These are phyloP conservation scores for Ceratobasidium sp. DNA, from an alignment of 1,284 basidiomycete species.

Conservation along the genomic window DNA sequence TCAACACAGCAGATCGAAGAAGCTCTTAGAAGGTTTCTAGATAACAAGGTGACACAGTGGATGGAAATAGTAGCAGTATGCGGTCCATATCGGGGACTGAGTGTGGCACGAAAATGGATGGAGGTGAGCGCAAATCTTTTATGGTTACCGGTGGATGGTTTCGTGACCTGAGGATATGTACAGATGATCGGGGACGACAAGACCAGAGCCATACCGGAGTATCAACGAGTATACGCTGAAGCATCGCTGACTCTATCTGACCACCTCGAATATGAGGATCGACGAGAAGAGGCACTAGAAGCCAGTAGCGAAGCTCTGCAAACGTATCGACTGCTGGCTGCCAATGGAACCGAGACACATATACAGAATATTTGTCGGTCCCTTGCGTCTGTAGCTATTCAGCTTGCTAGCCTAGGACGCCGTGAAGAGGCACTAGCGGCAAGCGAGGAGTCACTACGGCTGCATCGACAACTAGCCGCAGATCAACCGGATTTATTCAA, in stretches of 20 bases:
- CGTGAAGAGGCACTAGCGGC: neutral
- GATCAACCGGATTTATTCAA: neutral
- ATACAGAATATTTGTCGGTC: too few relatives aligned
- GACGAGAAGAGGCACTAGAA: constrained; percentile 12
- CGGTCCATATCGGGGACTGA: neutral
- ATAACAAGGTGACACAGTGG: constrained; percentile 2
- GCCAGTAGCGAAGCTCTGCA: neutral
- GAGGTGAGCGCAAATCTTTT: neutral
- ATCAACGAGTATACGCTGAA: neutral
- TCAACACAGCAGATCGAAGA: neutral
- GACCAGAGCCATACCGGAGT: neutral
- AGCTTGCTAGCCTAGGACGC: neutral
- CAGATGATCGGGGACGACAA: neutral
- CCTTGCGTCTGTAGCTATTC: neutral
- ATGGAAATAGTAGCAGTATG: constrained; percentile 4
- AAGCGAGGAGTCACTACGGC: neutral
- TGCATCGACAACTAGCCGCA: neutral
- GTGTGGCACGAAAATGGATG: neutral
- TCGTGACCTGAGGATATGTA: too few relatives aligned
- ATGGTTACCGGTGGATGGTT: neutral
- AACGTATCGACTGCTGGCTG: neutral
- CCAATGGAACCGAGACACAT: neutral
- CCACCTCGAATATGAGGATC: constrained; percentile 1
- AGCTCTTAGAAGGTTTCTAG: neutral
- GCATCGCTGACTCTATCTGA: neutral